phyloP scores from a whole-genome alignment of 2,329 filamentous ascomycete species.

The Gliomastix tumulicola region DNA sequence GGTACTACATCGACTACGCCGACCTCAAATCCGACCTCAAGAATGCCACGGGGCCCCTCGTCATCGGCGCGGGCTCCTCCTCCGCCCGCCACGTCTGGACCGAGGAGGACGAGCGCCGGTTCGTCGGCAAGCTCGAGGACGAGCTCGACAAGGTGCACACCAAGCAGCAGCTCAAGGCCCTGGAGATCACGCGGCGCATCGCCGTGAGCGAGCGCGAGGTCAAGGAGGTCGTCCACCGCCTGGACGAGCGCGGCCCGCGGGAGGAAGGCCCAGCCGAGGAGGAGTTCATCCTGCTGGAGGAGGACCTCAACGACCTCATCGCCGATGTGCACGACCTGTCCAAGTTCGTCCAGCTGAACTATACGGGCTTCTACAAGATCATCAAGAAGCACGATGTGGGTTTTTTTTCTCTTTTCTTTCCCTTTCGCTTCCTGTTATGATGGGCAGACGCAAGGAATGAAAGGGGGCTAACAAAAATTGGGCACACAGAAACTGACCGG shows the following conservation, averaged over 20 bases:
- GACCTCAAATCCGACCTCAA: constrained; percentile 84
- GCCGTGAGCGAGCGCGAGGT: constrained; percentile 85
- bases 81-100: constrained; percentile 62
- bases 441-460: too few relatives aligned
- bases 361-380: constrained; percentile 99
- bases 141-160: constrained; percentile 97
- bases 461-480: too few relatives aligned
- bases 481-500: constrained; percentile 73
- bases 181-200: constrained; percentile 90
- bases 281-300: constrained; percentile 88
- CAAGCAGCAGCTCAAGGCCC: constrained; percentile 94
- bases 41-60: constrained; percentile 50
- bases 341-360: constrained; percentile 97
- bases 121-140: constrained; percentile 78
- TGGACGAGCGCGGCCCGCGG: constrained; percentile 55
- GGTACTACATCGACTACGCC: constrained; percentile 98
- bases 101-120: constrained; percentile 84
- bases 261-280: constrained; percentile 69
- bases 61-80: constrained; percentile 24
- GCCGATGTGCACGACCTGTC: constrained; percentile 96
- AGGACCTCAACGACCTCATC: constrained; percentile 95
- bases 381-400: constrained; percentile 98
- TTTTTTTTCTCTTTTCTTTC: background rate
- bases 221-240: constrained; percentile 71
- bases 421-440: too few relatives aligned